Evolutionary conservation across 805 yeast species (phyloP).

Genomic region (Candida easanensis): DNA sequence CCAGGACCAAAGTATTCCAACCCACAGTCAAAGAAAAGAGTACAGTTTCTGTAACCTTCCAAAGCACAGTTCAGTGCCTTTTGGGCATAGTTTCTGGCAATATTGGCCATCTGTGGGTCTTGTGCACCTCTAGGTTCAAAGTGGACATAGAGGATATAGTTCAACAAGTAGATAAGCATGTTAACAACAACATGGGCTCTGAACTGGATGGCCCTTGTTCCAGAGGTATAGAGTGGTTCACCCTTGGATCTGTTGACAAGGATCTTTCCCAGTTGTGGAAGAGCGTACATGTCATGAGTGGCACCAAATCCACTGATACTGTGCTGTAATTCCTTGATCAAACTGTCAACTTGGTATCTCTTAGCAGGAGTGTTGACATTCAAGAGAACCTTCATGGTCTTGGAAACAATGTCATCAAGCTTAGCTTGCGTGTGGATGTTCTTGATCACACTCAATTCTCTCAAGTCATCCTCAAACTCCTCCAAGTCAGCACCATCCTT

Average conservation of each 20-base stretch:
- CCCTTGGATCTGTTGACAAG: conserved; percentile 22
- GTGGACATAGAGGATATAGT: conserved; percentile 45
- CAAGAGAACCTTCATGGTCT: conserved; percentile 37
- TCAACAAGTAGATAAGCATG: conserved; percentile 47
- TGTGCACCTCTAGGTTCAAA: conserved; percentile 40
- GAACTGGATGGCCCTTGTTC: conserved; percentile 38
- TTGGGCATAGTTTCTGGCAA: conserved; percentile 41
- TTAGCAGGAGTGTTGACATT: conserved; percentile 39
- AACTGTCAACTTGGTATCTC: conserved; percentile 36
- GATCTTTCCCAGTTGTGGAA: conserved; percentile 33
- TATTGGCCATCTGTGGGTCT: conserved; percentile 31
- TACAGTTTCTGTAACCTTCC: conserved; percentile 41
- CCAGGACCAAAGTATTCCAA: conserved; percentile 34
- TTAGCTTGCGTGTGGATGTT: conserved; percentile 45
- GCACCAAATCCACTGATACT: conserved; percentile 32
- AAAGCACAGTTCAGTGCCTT: conserved; percentile 40
- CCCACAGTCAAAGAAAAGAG: conserved; percentile 38
- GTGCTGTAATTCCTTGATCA: conserved; percentile 32
- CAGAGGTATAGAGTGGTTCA: conserved; percentile 27
- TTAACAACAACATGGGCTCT: conserved; percentile 39
- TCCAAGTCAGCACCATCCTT: conserved; percentile 21
- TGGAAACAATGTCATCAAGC: conserved; percentile 41
- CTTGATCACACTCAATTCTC: conserved; percentile 46
- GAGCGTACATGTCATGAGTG: conserved; percentile 30
- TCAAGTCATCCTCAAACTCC: conserved; percentile 29